Base-by-base conservation (phyloP, 345 rosid genomes). In the Euphorbia pulcherrima region DNA sequence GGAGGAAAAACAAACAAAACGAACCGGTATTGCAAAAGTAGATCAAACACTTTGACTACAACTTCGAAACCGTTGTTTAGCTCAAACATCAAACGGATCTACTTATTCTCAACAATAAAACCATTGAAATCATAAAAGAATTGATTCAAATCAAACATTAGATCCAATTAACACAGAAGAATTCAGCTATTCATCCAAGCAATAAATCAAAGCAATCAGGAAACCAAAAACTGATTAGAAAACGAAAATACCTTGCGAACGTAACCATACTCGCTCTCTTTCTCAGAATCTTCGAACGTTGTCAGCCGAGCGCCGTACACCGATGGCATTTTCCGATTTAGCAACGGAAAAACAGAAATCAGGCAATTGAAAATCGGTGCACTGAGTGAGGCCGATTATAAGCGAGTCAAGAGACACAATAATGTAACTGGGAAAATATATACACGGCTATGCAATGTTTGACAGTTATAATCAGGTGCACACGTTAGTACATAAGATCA, bases 231-330 rank as follows among this genome's bases (percentile, higher is more conserved):
- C 6, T 24, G 17, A 51, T n/a, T 20, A 21, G 35, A 7, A 37
- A 62, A 47, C 21, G 20, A n/a, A 72, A 14, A 6, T 24, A 90
- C 97, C 99, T 95, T 92, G 64, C 97, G 99, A 71, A 92, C 92
- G 74, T 92, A 92, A 58, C 99, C 99, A 75, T 90, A 92, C 88
- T 95, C 97, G 81, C 98, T 92, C 87, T 90, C 99, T 79, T 90
- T 92, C 86, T 92, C 98, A 18, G 87, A 77, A 67, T 95, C 99
- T 78, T 95, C 97, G 67, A 92, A 95, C 20, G 99, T 88, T 16
- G 99, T 95, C 74, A 92, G 75, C 57, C 92, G 85, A 46, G 86
- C 88, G 80, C 88, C 97, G 77, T 95, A 88, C 46, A 79, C 86
- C 24, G 98, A 76, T 73, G 94, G 87, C 99, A 95, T 95, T 80